These are phyloP conservation scores for Sicyos edulis DNA, from an alignment of 306 rosid genomes.

Conservation along the genomic window DNA sequence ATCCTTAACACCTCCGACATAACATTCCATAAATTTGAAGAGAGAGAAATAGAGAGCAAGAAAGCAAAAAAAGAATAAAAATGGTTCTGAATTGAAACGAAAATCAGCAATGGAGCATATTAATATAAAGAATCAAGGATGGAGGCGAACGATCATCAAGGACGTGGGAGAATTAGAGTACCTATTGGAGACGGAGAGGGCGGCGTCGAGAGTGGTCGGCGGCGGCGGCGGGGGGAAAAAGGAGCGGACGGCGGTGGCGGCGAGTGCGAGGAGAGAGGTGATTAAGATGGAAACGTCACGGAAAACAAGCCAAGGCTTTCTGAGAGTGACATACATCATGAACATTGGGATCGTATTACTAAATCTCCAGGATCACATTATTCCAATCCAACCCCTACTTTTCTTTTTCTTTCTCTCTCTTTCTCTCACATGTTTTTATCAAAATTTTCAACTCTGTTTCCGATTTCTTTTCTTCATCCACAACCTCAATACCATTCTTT, in stretches of 20 bases:
- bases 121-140: conserved; percentile 30
- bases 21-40: background rate
- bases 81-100: background rate
- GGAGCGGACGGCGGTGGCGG: conserved; percentile 34
- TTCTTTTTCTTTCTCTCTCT: background rate
- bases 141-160: conserved; percentile 43
- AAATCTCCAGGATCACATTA: conserved; percentile 29
- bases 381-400: too few species aligned
- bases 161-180: conserved; percentile 34
- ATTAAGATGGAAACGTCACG: conserved; percentile 31
- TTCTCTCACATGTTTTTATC: conserved; percentile 1
- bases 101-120: background rate
- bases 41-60: background rate
- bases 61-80: background rate
- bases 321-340: conserved; percentile 37
- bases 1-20: too few species aligned
- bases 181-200: conserved; percentile 34
- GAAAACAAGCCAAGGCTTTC: conserved; percentile 43
- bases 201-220: background rate
- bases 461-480: background rate
- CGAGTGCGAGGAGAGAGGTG: conserved; percentile 30
- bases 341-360: conserved; percentile 30
- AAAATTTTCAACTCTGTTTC: background rate
- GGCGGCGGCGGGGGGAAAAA: conserved; percentile 18
- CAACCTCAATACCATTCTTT: background rate